Evolutionary conservation across 1,284 basidiomycete species (phyloP), one percentile per base, ranked within the genome.

Genomic region (Leccinum holopus): DNA sequence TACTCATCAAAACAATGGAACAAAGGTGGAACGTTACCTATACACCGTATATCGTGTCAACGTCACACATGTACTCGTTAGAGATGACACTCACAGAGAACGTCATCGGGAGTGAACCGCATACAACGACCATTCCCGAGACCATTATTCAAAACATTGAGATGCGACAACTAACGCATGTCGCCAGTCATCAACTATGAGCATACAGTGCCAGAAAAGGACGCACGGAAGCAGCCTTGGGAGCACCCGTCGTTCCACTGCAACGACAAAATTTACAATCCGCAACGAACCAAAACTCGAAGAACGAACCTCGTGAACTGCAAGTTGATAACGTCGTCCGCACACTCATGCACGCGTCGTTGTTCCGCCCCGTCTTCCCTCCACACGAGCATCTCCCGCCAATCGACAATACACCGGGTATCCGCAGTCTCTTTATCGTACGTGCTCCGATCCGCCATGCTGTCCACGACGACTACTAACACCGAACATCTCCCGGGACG

Each of bases 1-100:
- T 41, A 89, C 90, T 88, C 76, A 92, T 91, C 92, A 84, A 94
- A 94, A 70, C 91, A 94, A 72, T 94, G 91, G 72, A 93, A 92
- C 0, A 93, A 75, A 1, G 91, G 91, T 2, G 91, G 91, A 1
- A 86, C 86, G 66, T 93, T 92, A 79, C 88, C 88, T 90, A 57
- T 9, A 44, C 44, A 64, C 10, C 6, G 47, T 25, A 32, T 18
- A 28, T 58, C 57, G 35, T 41, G 28, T 68, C 55, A 60, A 21
- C 49, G 5, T 54, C 12, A 35, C 16, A 35, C 16, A 49, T 30
- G 9, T 33, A 25, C 25, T n/a, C 37, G 11, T 28, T 6, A 44
- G n/a, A 44, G 21, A 49, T 7, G 10, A 21, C 21, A 77, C 87
- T 44, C 67, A 89, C 90, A 92, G 4, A 92, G 74, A 37, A 89